Evolutionary conservation across 306 rosid genomes (phyloP).

Genomic region (Canavalia ensiformis): DNA sequence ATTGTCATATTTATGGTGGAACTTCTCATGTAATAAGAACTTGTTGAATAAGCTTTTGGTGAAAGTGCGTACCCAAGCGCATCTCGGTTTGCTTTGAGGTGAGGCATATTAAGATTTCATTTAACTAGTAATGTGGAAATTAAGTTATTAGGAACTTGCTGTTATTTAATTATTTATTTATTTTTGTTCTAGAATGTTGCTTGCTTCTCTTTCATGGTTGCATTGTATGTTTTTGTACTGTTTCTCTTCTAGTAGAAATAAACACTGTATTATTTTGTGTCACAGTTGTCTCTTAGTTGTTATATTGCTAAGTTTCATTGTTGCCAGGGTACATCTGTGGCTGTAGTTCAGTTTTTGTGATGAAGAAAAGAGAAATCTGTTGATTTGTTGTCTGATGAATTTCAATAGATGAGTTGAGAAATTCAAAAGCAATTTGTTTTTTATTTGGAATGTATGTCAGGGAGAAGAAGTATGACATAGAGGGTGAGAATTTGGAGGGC

Average conservation of each 20-base stretch:
- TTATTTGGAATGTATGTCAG: conserved; percentile 43
- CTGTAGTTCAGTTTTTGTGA: not conserved
- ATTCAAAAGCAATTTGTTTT: not conserved
- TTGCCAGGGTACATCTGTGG: not conserved
- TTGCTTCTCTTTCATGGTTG: conserved; percentile 12
- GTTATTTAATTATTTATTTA: not conserved
- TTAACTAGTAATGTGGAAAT: not conserved
- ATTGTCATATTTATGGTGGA: too few relatives aligned
- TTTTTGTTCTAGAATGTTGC: not conserved
- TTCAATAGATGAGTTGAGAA: conserved; percentile 36
- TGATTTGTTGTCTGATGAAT: conserved; percentile 20
- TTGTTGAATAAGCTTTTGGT: too few relatives aligned
- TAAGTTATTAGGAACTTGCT: not conserved
- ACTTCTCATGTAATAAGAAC: too few relatives aligned
- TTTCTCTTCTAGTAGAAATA: conserved; percentile 16
- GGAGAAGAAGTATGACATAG: conserved; percentile 77
- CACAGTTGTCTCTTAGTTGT: not conserved
- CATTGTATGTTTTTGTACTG: not conserved
- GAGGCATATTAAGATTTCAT: not conserved
- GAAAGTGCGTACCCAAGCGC: too few relatives aligned
- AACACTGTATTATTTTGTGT: conserved; percentile 18
- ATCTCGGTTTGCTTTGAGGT: too few relatives aligned
- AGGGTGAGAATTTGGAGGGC: conserved; percentile 70
- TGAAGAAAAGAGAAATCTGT: conserved; percentile 21
- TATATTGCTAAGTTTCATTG: not conserved